Evolutionary conservation across 2,329 filamentous ascomycete species (phyloP).

Genomic region (Pseudocercospora ulei): DNA sequence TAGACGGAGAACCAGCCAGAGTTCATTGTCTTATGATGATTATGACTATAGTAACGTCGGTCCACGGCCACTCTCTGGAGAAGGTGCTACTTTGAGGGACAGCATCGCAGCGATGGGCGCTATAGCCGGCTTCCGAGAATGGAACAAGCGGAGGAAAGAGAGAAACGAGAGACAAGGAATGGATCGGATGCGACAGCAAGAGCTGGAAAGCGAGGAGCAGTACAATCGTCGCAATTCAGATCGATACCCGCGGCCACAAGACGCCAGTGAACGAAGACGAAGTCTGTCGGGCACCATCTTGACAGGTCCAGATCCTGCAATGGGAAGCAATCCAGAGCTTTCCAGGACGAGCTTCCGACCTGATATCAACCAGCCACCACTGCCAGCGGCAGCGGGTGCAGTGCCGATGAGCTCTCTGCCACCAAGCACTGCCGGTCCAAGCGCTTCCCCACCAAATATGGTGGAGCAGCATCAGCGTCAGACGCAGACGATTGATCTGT

Average conservation of each 20-base stretch:
- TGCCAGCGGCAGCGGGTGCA: constrained; percentile 31
- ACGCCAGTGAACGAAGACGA: constrained; percentile 25
- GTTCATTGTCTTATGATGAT: constrained; percentile 36
- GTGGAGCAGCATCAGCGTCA: constrained; percentile 13
- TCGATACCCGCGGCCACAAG: constrained; percentile 28
- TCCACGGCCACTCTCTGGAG: constrained; percentile 12
- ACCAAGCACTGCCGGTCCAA: constrained; percentile 14
- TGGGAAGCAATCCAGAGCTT: constrained; percentile 40
- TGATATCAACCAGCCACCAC: constrained; percentile 30
- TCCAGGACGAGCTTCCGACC: constrained; percentile 34
- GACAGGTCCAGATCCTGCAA: constrained; percentile 34
- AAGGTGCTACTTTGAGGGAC: constrained; percentile 35
- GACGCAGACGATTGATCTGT: constrained; percentile 16
- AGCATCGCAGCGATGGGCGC: constrained; percentile 41
- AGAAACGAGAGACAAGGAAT: constrained; percentile 53
- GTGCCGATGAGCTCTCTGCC: constrained; percentile 15
- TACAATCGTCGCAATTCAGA: constrained; percentile 31
- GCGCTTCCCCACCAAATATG: constrained; percentile 9
- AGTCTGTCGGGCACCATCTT: constrained; percentile 30
- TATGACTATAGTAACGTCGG: constrained; percentile 26
- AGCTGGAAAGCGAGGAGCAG: constrained; percentile 38
- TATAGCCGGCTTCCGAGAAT: constrained; percentile 35
- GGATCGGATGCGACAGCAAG: constrained; percentile 44
- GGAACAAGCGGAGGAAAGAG: constrained; percentile 46
- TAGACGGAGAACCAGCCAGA: constrained; percentile 33